Base-by-base conservation (phyloP, 2,329 filamentous ascomycete species). In the Apiospora hydei region DNA sequence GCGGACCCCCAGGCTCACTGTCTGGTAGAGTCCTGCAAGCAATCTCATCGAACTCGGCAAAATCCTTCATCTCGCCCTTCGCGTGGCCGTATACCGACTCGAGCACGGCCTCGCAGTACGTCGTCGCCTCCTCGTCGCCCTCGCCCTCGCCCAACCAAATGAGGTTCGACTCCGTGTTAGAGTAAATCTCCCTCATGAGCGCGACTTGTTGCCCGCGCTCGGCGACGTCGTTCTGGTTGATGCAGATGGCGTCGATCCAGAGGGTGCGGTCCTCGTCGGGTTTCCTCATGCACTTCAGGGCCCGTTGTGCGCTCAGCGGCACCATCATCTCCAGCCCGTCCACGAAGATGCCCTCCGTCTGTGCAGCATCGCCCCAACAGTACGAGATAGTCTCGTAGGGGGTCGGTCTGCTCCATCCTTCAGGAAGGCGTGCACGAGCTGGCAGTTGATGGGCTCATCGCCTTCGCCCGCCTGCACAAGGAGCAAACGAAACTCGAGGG, bases 161-260 rank as follows among this genome's bases (percentile, higher is more conserved):
- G 3, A 68, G 24, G 14, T 34, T 47, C 43, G 5, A 24, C 4
- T 24, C 46, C 4, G 66, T 26, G 3, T 47, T 30, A 3, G 43
- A 47, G 18, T 47, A 68, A 4, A 68, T n/a, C 2, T 34, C 24
- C 16, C 8, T 4, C 24, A 47, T 68, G 16, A 68, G 66, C 0
- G 43, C 66, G 0, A 68, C 66, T 24, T 68, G 66, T 13, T 7
- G 24, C 11, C 43, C 5, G 14, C 24, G 43, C 14, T 68, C 66
- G 8, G 34, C 24, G 4, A n/a, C 11, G 43, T 68, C 66, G 24
- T 47, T 5, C 43, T 47, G 66, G 43, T 68, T 68, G 66, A 68
- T 68, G 66, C 66, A 68, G 43, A 68, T 34, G 66, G 66, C 66
- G 24, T 68, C 66, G 43, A 68, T 68, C 66, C 66, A 68, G 7